Evolutionary conservation across 331 rosid species (phyloP).

Genomic region (Phaseolus coccineus): DNA sequence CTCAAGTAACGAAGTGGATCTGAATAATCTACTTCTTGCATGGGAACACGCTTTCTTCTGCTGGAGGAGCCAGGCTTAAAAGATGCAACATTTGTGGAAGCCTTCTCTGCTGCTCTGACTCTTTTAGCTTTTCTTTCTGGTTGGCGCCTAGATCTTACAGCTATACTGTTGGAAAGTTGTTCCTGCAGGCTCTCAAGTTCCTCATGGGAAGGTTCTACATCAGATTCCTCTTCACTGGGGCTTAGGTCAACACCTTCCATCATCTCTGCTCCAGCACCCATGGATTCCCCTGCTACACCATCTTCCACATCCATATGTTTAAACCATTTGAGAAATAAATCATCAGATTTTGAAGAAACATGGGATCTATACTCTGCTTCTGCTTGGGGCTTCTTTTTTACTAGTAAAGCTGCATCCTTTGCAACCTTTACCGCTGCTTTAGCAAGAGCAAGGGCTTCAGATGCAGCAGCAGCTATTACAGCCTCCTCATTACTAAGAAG

Average conservation of each 20-base stretch:
- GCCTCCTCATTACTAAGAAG: constrained; percentile 90
- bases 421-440: constrained; percentile 91
- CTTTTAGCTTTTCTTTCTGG: constrained; percentile 84
- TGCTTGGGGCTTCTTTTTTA: constrained; percentile 47
- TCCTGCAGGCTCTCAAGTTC: constrained; percentile 70
- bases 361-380: constrained; percentile 41
- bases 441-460: constrained; percentile 93
- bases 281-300: constrained; percentile 51
- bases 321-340: constrained; percentile 65
- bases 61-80: constrained; percentile 68
- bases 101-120: constrained; percentile 82
- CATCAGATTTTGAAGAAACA: constrained; percentile 49
- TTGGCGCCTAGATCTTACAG: constrained; percentile 89
- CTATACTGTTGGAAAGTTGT: constrained; percentile 57
- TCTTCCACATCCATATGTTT: constrained; percentile 62
- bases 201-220: constrained; percentile 58
- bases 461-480: constrained; percentile 86
- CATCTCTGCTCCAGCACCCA: constrained; percentile 48
- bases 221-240: constrained; percentile 51
- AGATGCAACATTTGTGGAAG: constrained; percentile 65
- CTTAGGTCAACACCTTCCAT: constrained; percentile 48
- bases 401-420: constrained; percentile 72
- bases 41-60: constrained; percentile 71
- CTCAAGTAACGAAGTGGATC: constrained; percentile 90
- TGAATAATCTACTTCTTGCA: constrained; percentile 79